Percentiles rank a stretch among this genome's conserved stretches.
These are phyloP conservation scores for Xylaria sp. DNA, from an alignment of 2,329 filamentous ascomycete genomes.

Conservation along the genomic window DNA sequence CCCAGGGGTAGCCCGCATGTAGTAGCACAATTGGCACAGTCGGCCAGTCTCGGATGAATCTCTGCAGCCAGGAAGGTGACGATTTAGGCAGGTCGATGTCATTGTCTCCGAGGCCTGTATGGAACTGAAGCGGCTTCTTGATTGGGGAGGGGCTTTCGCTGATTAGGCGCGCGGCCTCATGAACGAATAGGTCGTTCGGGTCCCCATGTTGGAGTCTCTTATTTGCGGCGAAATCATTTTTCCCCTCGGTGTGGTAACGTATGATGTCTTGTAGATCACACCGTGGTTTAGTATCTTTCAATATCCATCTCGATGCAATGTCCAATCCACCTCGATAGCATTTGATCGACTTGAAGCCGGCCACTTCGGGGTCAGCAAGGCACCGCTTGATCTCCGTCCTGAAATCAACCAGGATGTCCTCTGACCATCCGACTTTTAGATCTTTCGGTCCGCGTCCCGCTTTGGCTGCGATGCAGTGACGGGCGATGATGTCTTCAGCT, in stretches of 20 bases:
- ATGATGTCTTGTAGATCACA: slow-evolving; percentile 52
- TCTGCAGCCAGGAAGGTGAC: slow-evolving; percentile 79
- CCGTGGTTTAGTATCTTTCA: no score
- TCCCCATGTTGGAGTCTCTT: slow-evolving; percentile 69
- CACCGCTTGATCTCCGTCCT: slow-evolving; percentile 63
- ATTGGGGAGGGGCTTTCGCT: slow-evolving; percentile 48
- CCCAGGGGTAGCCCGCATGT: slow-evolving; percentile 85
- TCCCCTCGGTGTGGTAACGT: slow-evolving; percentile 44
- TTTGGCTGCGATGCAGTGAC: slow-evolving; percentile 50
- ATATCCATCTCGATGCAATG: slow-evolving; percentile 58
- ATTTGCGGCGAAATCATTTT: slow-evolving; percentile 46
- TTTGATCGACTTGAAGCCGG: slow-evolving; percentile 84
- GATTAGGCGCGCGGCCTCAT: slow-evolving; percentile 69
- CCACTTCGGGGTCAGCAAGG: slow-evolving; percentile 73
- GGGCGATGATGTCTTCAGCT: slow-evolving; percentile 69
- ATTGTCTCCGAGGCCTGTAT: slow-evolving; percentile 83
- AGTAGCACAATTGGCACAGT: slow-evolving; percentile 79
- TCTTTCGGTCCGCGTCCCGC: not conserved
- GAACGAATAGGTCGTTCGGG: slow-evolving; percentile 76
- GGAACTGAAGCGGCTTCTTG: slow-evolving; percentile 83
- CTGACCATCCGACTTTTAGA: not conserved
- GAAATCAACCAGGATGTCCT: slow-evolving; percentile 53
- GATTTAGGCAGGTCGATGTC: slow-evolving; percentile 76
- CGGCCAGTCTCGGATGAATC: slow-evolving; percentile 75
- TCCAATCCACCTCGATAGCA: slow-evolving; percentile 82